These are phyloP conservation scores for Trichoderma koningiopsis DNA, from an alignment of 2,329 filamentous ascomycete species.

Conservation along the genomic window DNA sequence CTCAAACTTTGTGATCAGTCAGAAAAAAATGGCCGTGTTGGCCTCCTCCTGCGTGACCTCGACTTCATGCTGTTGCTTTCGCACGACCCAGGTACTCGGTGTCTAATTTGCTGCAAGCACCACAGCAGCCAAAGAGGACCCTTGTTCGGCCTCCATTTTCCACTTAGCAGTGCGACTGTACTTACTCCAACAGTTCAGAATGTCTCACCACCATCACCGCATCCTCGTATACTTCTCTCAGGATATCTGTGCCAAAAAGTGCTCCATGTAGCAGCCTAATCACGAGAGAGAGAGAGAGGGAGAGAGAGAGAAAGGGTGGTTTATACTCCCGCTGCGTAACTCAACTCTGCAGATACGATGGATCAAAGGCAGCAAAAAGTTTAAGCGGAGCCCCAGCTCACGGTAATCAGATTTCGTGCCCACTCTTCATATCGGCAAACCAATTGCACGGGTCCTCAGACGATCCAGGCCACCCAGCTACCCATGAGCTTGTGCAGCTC, in stretches of 20 bases:
- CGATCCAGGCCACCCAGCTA: not conserved
- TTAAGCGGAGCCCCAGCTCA: conserved; percentile 7
- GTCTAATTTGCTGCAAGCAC: conserved; percentile 15
- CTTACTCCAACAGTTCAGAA: not conserved
- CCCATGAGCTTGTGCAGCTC: not conserved
- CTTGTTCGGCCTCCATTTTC: conserved; percentile 1
- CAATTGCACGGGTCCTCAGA: not conserved
- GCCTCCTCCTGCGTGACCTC: conserved; percentile 2
- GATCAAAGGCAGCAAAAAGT: not conserved
- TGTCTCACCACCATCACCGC: conserved; percentile 17
- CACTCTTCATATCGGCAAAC: conserved; percentile 23
- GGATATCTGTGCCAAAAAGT: not conserved
- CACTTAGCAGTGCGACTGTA: not conserved
- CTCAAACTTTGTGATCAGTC: conserved; percentile 11
- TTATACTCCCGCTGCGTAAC: not conserved
- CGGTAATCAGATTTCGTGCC: conserved; percentile 18
- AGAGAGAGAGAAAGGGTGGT: not conserved
- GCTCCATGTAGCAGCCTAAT: not conserved
- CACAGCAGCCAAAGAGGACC: not conserved
- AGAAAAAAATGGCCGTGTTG: not conserved
- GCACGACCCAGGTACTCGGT: conserved; percentile 8
- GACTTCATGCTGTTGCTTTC: conserved; percentile 2
- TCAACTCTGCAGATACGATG: not conserved
- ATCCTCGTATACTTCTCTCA: not conserved
- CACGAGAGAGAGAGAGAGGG: too few relatives aligned